Conservation (phyloP, 192 early-diverging fungal genomes). For the Bifiguratus adelaidae region DNA sequence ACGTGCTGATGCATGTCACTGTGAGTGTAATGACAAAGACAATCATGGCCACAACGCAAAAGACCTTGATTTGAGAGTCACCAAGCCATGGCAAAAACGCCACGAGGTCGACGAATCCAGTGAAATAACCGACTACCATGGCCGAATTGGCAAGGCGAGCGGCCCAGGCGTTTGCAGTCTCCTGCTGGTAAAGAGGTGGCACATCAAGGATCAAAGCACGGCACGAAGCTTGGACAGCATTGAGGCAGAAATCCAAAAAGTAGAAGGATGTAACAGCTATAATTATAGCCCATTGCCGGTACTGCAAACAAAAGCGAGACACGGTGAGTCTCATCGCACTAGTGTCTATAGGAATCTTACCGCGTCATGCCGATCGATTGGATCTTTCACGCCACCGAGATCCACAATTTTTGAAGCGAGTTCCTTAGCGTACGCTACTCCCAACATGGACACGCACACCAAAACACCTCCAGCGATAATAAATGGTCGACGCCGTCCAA, state of each 20-base stretch:
- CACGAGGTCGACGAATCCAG: constrained; percentile 73
- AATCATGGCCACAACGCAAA: constrained; percentile 63
- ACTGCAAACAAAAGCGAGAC: too few relatives aligned
- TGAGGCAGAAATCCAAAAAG: constrained; percentile 88
- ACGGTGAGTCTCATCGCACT: neutral
- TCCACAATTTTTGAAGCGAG: constrained; percentile 15
- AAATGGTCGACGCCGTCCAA: constrained; percentile 81
- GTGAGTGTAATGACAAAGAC: constrained; percentile 42
- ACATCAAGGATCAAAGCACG: constrained; percentile 84
- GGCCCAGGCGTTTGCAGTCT: constrained; percentile 74
- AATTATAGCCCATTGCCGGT: constrained; percentile 49
- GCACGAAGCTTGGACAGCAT: constrained; percentile 74
- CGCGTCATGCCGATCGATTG: neutral
- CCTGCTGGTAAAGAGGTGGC: constrained; percentile 69
- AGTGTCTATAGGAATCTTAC: neutral
- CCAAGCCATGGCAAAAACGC: constrained; percentile 56
- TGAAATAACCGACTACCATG: constrained; percentile 77
- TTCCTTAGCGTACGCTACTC: constrained; percentile 70
- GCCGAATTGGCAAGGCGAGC: constrained; percentile 77
- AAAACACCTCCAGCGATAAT: constrained; percentile 57
- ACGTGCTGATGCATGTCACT: constrained; percentile 55
- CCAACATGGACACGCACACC: constrained; percentile 51
- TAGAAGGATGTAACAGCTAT: constrained; percentile 80
- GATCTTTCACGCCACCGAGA: constrained; percentile 1
- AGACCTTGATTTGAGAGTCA: constrained; percentile 65